Base-by-base conservation (phyloP, 306 rosid genomes). In the Canavalia ensiformis region DNA sequence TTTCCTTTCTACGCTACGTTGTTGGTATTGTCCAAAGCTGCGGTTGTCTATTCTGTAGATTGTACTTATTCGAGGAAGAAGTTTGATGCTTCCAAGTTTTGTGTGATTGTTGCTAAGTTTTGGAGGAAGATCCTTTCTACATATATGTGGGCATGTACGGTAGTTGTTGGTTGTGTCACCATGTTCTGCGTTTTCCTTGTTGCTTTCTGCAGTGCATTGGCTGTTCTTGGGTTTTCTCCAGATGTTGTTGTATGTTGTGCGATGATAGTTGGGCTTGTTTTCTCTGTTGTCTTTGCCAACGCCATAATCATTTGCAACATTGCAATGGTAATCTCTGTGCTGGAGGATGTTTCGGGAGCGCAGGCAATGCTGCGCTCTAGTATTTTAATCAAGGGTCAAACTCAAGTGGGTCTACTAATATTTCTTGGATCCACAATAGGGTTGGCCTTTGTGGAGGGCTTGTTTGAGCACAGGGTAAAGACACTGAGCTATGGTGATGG, bases 401-500 rank as follows among this genome's bases (percentile, higher is more conserved):
- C 97, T 30, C 99, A 93, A 82, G 99, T 93, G 63, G 99, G 98
- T 74, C 84, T 96, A 41, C 82, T 93, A 51, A 96, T 96, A 62
- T 93, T 75, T 82, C 92, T 96, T 34, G 97, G 94, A 74, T 96
- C 98, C 0, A 91, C 98, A 0, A 86, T 96, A n/a, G 98, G 96
- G 67, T 87, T 88, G 88, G 92, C 97, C 11, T 90, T 96, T 78
- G 96, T 96, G 82, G 94, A 96, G 88, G 98, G 98, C 0, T 80
- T 96, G 86, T 96, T 91, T 85, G 97, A 93, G 88, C 97, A 96
- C 59, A 90, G 98, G 47, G 99, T 96, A 75, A 93, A 89, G 94
- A 92, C 94, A 0, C 71, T 96, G 77, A 96, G 99, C 92, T 96
- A 96, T 58, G 99, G 99, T 46, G 97, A 96, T 65, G 98, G 99